Conservation (phyloP, 2,329 filamentous ascomycete species). For the Neoascochyta sp. region DNA sequence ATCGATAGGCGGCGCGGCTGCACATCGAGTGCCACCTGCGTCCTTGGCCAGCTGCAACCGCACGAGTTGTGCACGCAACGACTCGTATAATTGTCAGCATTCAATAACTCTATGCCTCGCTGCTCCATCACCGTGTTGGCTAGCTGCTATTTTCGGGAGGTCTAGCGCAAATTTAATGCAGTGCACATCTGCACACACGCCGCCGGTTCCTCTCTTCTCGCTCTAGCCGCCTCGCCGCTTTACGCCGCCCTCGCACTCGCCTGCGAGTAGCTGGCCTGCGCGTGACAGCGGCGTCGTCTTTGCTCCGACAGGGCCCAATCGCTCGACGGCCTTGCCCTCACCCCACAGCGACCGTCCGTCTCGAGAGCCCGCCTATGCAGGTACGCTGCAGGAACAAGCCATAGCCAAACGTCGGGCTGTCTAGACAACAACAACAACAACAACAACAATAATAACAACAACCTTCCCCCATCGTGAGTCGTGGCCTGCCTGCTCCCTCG, state of each 20-base stretch:
- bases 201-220: slow-evolving; percentile 18
- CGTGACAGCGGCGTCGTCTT: slow-evolving; percentile 30
- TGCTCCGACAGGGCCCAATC: slow-evolving; percentile 26
- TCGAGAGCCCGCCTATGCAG: slow-evolving; percentile 38
- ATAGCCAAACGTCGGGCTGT: slow-evolving; percentile 18
- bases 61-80: slow-evolving; percentile 26
- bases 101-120: slow-evolving; percentile 28
- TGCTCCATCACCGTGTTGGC: slow-evolving; percentile 16
- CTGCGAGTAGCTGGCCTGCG: slow-evolving; percentile 19
- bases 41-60: slow-evolving; percentile 1
- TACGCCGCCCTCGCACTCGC: slow-evolving; percentile 18
- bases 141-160: slow-evolving; percentile 35
- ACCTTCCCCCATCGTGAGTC: slow-evolving; percentile 14
- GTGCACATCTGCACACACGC: slow-evolving; percentile 31
- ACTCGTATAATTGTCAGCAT: slow-evolving; percentile 33
- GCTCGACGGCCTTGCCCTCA: slow-evolving; percentile 11
- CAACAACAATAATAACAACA: slow-evolving; percentile 13
- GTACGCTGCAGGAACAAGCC: slow-evolving; percentile 41
- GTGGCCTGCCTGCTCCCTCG: slow-evolving; percentile 5
- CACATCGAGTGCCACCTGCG: slow-evolving; percentile 2
- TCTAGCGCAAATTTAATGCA: slow-evolving; percentile 30
- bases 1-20: slow-evolving; percentile 18
- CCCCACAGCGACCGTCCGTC: slow-evolving; percentile 30
- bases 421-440: too few relatives aligned
- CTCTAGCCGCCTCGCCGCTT: slow-evolving; percentile 28